Base-by-base conservation (phyloP, 495 filamentous ascomycete genomes). In the Penicillium lividum region DNA sequence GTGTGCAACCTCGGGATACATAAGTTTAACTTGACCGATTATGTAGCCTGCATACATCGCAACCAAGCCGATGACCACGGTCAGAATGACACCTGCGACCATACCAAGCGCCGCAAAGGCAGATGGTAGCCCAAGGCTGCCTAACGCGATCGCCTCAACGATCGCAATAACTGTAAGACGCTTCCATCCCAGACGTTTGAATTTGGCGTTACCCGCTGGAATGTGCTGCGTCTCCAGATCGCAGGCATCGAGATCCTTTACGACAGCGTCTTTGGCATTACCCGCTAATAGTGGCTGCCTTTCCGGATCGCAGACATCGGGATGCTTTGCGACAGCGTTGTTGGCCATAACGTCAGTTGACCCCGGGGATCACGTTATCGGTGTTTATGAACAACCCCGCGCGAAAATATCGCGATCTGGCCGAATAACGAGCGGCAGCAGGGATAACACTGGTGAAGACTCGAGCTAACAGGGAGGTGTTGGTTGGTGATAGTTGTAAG, bases 41-140 rank as follows among this genome's bases (percentile, higher is more conserved):
- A 89, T 76, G 54, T 86, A 88, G 62, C 84, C 83, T 28, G 86
- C 86, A 68, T 91, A 92, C 48, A 85, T 85, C 46, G 88, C 85
- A 16, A 88, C 57, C 16, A 89, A 56, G 4, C 88, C 89, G 5
- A 89, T 62, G n/a, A 71, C 66, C 31, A 88, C 64, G 5, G 81
- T 78, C 47, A 82, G 68, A 44, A 88, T 73, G 5, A 80, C 61
- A 15, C 72, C 72, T 2, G 71, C 55, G 15, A 88, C 79, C 82
- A 88, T 85, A 15, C 85, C 85, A 6, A 88, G 68, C 7, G 76
- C 75, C 13, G 85, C 83, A 52, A 87, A 86, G 13, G 81, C 80
- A 6, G 68, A 63, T 0, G 85, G 85, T 22, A 88, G 73, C 36
- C 79, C 80, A 56, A 88, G 70, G 60, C 73, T 80, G 31, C 85